Evolutionary conservation across 108 stramenopile species (phyloP).

Genomic region (Pseudonitzschia multistriata): DNA sequence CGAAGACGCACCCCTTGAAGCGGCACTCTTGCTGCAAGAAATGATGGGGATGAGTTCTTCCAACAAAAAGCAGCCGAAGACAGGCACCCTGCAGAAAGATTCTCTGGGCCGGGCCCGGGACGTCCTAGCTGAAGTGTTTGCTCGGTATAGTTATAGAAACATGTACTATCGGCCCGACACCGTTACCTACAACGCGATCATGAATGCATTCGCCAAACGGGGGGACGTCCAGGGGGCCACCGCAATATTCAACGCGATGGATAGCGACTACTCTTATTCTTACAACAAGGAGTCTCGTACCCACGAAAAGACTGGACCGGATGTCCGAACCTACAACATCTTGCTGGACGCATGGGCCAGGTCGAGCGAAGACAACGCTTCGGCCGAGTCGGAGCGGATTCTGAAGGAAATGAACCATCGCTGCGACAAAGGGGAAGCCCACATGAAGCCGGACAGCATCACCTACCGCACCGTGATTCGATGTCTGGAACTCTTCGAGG

Average conservation of each 20-base stretch:
- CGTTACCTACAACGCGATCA: not conserved
- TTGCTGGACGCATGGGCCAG: conserved; percentile 39
- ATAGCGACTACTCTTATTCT: not conserved
- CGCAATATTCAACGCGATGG: not conserved
- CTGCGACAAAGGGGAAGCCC: not conserved
- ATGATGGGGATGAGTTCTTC: conserved; percentile 8
- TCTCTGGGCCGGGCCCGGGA: not conserved
- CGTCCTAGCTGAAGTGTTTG: not conserved
- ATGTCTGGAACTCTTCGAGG: not conserved
- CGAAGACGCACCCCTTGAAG: conserved; percentile 22
- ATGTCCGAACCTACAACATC: conserved; percentile 34
- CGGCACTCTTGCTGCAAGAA: conserved; percentile 32
- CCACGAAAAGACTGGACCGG: conserved; percentile 19
- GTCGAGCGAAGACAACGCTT: conserved; percentile 19
- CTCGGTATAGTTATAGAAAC: not conserved
- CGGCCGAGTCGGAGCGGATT: conserved; percentile 32
- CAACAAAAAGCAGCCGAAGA: not conserved
- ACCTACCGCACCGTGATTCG: not conserved
- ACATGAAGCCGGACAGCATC: not conserved
- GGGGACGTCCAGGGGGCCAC: not conserved
- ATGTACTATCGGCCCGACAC: not conserved
- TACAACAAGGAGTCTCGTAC: not conserved
- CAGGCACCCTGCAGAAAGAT: not conserved
- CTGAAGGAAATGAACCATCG: conserved; percentile 24
- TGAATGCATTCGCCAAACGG: not conserved